Evolutionary conservation across 2,329 filamentous ascomycete genomes (phyloP).

Genomic region (Fonsecaea pedrosoi): DNA sequence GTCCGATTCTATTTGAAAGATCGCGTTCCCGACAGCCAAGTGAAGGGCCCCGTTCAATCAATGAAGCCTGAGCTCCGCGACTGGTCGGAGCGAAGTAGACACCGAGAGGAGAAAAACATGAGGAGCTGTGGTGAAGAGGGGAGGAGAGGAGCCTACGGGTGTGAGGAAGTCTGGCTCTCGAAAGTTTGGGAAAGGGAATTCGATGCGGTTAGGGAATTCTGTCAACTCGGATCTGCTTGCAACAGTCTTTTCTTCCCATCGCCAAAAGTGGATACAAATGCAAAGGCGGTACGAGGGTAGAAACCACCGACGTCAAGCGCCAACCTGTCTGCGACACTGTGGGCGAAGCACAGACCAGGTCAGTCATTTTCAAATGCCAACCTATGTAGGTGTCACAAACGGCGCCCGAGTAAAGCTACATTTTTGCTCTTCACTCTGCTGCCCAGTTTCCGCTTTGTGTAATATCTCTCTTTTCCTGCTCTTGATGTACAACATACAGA

Average conservation of each 20-base stretch:
- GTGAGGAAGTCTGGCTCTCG: neutral
- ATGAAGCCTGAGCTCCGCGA: neutral
- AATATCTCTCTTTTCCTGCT: neutral
- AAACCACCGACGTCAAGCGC: slow-evolving; percentile 2
- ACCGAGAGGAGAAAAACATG: neutral
- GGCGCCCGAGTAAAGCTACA: neutral
- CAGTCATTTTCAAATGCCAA: neutral
- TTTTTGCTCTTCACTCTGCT: neutral
- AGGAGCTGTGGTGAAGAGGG: neutral
- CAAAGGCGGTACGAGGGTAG: neutral
- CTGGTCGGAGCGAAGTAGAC: neutral
- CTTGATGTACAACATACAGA: neutral
- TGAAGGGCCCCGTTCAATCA: neutral
- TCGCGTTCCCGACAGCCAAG: neutral
- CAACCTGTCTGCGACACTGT: neutral
- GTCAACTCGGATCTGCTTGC: neutral
- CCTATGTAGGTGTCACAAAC: slow-evolving; percentile 1
- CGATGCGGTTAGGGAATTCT: neutral
- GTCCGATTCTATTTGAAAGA: slow-evolving; percentile 2
- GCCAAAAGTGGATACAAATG: neutral
- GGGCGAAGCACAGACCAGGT: slow-evolving; percentile 4
- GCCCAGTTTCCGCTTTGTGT: neutral
- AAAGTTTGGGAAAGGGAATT: neutral
- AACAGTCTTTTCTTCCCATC: neutral
- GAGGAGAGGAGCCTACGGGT: neutral